Percentiles rank a stretch among this genome's conserved stretches.
phyloP scores from a whole-genome alignment of 2,329 filamentous ascomycete genomes.

The Fusarium begoniae region DNA sequence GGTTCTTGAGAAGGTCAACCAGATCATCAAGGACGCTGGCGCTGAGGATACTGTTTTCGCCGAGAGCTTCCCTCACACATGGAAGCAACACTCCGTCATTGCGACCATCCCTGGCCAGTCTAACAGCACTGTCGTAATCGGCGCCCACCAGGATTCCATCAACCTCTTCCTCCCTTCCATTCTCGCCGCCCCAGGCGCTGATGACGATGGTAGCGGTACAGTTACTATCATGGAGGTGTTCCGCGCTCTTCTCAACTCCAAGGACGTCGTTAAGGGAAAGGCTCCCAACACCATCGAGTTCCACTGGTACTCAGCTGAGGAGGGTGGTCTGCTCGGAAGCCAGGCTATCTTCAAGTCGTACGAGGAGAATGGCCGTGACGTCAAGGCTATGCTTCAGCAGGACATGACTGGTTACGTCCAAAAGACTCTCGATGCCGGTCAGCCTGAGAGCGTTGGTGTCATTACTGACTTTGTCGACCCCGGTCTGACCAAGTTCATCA shows the following conservation, averaged over 20 bases:
- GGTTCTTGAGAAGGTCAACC: conserved; percentile 79
- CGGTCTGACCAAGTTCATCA: conserved; percentile 87
- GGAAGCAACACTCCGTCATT: conserved; percentile 92
- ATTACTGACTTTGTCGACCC: conserved; percentile 92
- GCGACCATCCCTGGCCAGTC: conserved; percentile 88
- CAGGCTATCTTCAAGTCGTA: conserved; percentile 90
- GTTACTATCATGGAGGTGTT: conserved; percentile 95
- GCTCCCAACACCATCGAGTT: conserved; percentile 91
- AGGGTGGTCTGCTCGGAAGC: conserved; percentile 85
- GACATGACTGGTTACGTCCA: conserved; percentile 96
- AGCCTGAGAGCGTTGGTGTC: conserved; percentile 87
- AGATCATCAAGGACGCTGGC: conserved; percentile 75
- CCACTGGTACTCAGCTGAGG: conserved; percentile 94
- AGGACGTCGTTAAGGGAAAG: conserved; percentile 74
- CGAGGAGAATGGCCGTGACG: conserved; percentile 73
- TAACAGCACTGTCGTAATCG: conserved; percentile 86
- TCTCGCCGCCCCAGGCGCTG: conserved; percentile 88
- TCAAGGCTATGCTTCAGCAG: conserved; percentile 98
- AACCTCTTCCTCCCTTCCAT: conserved; percentile 89
- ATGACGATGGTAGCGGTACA: conserved; percentile 92
- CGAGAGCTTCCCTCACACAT: conserved; percentile 80
- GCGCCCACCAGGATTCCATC: conserved; percentile 94
- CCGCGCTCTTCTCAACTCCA: conserved; percentile 78
- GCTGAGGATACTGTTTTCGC: conserved; percentile 75
- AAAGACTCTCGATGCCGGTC: conserved; percentile 82